Base-by-base conservation (phyloP, 208 protist genomes). In the Blastocrithidia nonstop region DNA sequence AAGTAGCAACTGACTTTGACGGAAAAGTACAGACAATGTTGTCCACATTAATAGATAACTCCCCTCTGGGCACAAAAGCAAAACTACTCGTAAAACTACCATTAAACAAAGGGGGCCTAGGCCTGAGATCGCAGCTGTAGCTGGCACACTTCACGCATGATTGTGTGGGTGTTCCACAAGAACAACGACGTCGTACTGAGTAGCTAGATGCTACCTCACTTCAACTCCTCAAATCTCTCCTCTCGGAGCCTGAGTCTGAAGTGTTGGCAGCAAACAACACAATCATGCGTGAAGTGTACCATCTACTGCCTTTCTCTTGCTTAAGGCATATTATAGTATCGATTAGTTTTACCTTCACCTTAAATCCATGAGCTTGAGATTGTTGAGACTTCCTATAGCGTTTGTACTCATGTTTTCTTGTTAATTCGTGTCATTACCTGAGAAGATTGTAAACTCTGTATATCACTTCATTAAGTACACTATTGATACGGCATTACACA, bases 221-320 rank as follows among this genome's bases (percentile, higher is more conserved):
- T 2, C 28, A 26, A 39, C 19, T 27, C 32, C 47, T 53, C 25
- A 20, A 25, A 44, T 13, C 47, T 15, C 19, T 53, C 61, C 47
- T 63, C 0, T 32, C 41, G 32, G 55, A 52, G 37, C 54, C 61
- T 63, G 55, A 35, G 27, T 35, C 33, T 32, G 17, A 25, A 9
- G 40, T 69, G 4, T 36, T 63, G 21, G 46, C 42, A 11, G 49
- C 61, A 33, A 57, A 59, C 37, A 38, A 32, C 20, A 51, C 47
- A 59, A 0, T 38, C 23, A 21, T 58, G 41, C 21, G 61, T 51
- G 44, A 51, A 63, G 7, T 47, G 17, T 1, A 45, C 35, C 16
- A 68, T 56, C 1, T 42, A 27, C 5, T 23, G 20, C 29, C n/a
- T n/a, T n/a, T n/a, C n/a, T n/a, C n/a, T n/a, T n/a, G n/a, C n/a